These are phyloP conservation scores for Talaromyces sp. DNA, from an alignment of 2,329 filamentous ascomycete genomes.

Conservation along the genomic window DNA sequence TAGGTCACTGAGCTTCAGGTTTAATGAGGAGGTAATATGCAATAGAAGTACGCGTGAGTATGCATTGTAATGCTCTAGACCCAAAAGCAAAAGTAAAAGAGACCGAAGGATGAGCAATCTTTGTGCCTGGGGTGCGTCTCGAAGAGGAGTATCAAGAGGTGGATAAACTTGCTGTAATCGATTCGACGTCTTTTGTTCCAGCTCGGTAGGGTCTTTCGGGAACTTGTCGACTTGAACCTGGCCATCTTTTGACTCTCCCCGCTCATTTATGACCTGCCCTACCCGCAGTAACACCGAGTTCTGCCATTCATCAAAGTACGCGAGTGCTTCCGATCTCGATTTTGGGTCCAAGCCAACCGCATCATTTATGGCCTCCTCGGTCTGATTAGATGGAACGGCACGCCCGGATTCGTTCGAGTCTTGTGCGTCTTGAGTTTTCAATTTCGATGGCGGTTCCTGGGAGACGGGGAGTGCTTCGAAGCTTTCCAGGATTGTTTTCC, in stretches of 20 bases:
- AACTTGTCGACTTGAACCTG: slow-evolving; percentile 20
- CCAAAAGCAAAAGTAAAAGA: slow-evolving; percentile 66
- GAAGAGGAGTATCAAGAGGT: slow-evolving; percentile 56
- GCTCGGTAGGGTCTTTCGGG: slow-evolving; percentile 21
- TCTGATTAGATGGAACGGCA: not conserved
- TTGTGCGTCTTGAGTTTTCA: slow-evolving; percentile 25
- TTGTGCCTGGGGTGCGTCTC: slow-evolving; percentile 35
- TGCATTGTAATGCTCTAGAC: slow-evolving; percentile 70
- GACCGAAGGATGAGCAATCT: slow-evolving; percentile 65
- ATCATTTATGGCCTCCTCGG: not conserved
- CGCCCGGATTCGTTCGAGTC: not conserved
- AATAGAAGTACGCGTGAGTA: slow-evolving; percentile 68
- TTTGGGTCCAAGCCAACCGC: slow-evolving; percentile 2
- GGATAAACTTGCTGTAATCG: slow-evolving; percentile 46
- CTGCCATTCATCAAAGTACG: slow-evolving; percentile 77
- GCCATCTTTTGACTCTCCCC: slow-evolving; percentile 39
- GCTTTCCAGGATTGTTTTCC: slow-evolving; percentile 32
- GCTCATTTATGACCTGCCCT: slow-evolving; percentile 59
- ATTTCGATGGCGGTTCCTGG: slow-evolving; percentile 21
- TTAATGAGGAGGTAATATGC: slow-evolving; percentile 64
- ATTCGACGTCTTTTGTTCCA: slow-evolving; percentile 24
- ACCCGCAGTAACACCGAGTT: slow-evolving; percentile 63
- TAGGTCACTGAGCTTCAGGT: slow-evolving; percentile 60
- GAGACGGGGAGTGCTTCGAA: slow-evolving; percentile 25
- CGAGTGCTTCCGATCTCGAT: slow-evolving; percentile 52